These are phyloP conservation scores for Aspergillus ochraceus DNA, from an alignment of 2,329 filamentous ascomycete species.

Conservation along the genomic window DNA sequence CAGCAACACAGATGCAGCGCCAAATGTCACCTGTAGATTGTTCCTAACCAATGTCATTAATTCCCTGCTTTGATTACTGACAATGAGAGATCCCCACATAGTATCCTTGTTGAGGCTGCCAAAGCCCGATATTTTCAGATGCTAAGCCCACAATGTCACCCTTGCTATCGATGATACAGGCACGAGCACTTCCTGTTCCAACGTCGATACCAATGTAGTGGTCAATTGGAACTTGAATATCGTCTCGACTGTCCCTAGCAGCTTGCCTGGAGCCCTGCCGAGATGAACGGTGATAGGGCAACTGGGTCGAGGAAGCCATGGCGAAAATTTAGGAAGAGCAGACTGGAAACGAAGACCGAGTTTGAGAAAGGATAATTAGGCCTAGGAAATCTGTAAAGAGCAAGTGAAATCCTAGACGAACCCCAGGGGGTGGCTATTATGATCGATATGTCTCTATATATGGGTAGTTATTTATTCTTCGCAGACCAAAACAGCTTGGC, in stretches of 20 bases:
- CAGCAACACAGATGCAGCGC: slow-evolving; percentile 87
- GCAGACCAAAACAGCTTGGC: too few relatives aligned
- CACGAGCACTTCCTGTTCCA: slow-evolving; percentile 90
- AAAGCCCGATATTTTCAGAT: slow-evolving; percentile 74
- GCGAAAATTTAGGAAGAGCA: neutral
- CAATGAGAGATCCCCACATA: slow-evolving; percentile 58
- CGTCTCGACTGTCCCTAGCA: slow-evolving; percentile 53
- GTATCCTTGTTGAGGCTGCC: slow-evolving; percentile 73
- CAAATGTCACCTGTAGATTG: slow-evolving; percentile 98
- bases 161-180: slow-evolving; percentile 88
- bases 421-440: too few relatives aligned
- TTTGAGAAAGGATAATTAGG: neutral
- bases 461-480: too few relatives aligned
- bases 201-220: slow-evolving; percentile 89
- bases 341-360: neutral
- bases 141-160: slow-evolving; percentile 80
- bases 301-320: slow-evolving; percentile 27
- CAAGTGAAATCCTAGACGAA: too few relatives aligned
- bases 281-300: slow-evolving; percentile 35
- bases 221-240: slow-evolving; percentile 57
- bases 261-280: slow-evolving; percentile 37
- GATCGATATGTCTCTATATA: too few relatives aligned
- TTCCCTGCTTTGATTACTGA: neutral
- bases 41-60: slow-evolving; percentile 57
- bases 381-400: too few relatives aligned